Conservation (phyloP, 148 eudicot genomes). For the Fagopyrum homotropicum region DNA sequence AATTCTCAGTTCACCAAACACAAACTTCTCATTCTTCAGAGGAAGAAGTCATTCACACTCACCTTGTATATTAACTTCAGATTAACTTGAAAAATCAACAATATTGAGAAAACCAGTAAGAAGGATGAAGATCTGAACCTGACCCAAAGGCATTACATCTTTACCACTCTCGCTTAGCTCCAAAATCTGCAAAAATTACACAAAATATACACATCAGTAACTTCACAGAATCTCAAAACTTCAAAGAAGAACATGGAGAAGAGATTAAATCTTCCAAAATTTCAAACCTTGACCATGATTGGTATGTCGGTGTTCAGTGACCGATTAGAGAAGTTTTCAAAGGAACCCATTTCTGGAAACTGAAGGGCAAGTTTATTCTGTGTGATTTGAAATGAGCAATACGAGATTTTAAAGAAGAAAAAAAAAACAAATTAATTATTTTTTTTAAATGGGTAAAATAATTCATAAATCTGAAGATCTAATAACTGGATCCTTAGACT, state of each 20-base stretch:
- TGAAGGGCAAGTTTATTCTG: not conserved
- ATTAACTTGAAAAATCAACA: not conserved
- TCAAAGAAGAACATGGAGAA: not conserved
- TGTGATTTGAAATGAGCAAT: not conserved
- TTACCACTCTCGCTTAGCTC: constrained; percentile 21
- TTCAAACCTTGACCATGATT: constrained; percentile 28
- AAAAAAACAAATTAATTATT: not conserved
- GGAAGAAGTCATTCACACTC: too few species aligned
- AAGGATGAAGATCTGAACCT: constrained; percentile 17
- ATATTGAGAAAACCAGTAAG: not conserved
- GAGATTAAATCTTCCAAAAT: too few species aligned
- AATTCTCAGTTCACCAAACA: constrained; percentile 2
- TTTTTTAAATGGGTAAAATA: not conserved
- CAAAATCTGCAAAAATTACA: constrained; percentile 15
- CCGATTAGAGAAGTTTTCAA: constrained; percentile 17
- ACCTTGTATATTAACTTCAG: too few species aligned
- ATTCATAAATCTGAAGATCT: not conserved
- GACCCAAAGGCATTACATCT: constrained; percentile 34
- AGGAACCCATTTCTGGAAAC: constrained; percentile 24
- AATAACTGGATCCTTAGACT: not conserved
- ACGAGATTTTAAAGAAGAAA: too few species aligned
- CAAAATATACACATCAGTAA: not conserved
- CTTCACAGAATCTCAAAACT: not conserved
- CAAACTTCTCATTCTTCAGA: too few species aligned
- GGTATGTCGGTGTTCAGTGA: constrained; percentile 23